Evolutionary conservation across 2,329 filamentous ascomycete species (phyloP), one percentile per base, ranked within the genome.

Genomic region (Colletotrichum sp.): DNA sequence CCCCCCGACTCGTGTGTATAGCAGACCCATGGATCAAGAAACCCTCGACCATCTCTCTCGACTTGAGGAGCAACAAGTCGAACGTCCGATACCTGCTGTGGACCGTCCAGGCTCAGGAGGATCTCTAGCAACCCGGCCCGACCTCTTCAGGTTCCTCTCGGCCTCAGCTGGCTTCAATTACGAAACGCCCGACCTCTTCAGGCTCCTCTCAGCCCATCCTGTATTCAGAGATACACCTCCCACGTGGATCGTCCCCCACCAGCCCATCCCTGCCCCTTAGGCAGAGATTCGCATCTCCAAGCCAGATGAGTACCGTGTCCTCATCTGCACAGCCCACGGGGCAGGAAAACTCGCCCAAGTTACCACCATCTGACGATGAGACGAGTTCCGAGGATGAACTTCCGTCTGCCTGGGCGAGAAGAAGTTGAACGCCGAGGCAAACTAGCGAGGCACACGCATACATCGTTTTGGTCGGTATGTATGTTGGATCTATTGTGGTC

Each of bases 201-300:
- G 3, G 39, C 39, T 1, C 39, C 0, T 1, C 18, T n/a, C 39
- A n/a, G 18, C 2, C 39, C 39, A 3, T 5, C 0, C 5, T 49
- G 18, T 44, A 44, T 44, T n/a, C 39, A 44, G 18, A 44, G 18
- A n/a, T n/a, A n/a, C 39, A 44, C 18, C 39, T n/a, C 39, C 39
- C 18, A 44, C 39, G 39, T 44, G 5, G 39, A 44, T 1, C 39
- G 39, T 0, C 18, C 18, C 18, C 18, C 39, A 1, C 18, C 39
- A n/a, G 39, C 0, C 0, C 18, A 9, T 49, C 39, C 18, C 18
- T 49, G 39, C 39, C 39, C 0, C 18, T 49, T 49, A 49, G 39
- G 39, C 39, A 49, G 39, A 49, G 39, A 49, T 49, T 49, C 39
- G 18, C 39, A 1, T n/a, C 39, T 49, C 39, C 9, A 49, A 49